Conservation (phyloP, 345 rosid species). For the Rhizophora mangle region DNA sequence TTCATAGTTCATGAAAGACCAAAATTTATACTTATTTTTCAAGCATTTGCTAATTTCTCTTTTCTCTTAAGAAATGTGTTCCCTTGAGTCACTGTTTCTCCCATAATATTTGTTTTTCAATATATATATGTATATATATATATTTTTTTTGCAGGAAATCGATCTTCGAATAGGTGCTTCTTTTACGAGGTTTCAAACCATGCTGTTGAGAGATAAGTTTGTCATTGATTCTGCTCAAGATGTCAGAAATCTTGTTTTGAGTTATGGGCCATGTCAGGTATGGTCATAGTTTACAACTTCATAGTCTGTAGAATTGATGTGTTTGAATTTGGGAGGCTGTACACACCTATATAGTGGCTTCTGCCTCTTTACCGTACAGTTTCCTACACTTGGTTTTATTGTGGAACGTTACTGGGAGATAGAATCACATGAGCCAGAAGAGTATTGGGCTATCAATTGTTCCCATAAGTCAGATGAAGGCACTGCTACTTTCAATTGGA, state of each 20-base stretch:
- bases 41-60: constrained; percentile 9
- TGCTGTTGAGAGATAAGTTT: constrained; percentile 81
- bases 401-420: constrained; percentile 97
- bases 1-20: background rate
- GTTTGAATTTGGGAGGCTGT: constrained; percentile 14
- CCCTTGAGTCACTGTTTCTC: too few relatives aligned
- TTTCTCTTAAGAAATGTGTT: background rate
- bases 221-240: constrained; percentile 61
- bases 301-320: background rate
- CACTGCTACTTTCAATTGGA: constrained; percentile 74
- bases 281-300: constrained; percentile 6
- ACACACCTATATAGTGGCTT: constrained; percentile 10
- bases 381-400: constrained; percentile 93
- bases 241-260: constrained; percentile 81
- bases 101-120: too few relatives aligned
- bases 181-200: constrained; percentile 94
- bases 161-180: constrained; percentile 98
- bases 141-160: constrained; percentile 65
- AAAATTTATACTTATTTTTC: background rate
- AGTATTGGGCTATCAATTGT: constrained; percentile 88
- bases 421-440: constrained; percentile 95
- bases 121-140: too few relatives aligned
- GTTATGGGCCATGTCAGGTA: constrained; percentile 99
- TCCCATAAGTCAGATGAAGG: constrained; percentile 80
- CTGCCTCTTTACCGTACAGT: constrained; percentile 44